Evolutionary conservation across 164 flowering plant genomes (phyloP).

Genomic region (Platanus orientalis): DNA sequence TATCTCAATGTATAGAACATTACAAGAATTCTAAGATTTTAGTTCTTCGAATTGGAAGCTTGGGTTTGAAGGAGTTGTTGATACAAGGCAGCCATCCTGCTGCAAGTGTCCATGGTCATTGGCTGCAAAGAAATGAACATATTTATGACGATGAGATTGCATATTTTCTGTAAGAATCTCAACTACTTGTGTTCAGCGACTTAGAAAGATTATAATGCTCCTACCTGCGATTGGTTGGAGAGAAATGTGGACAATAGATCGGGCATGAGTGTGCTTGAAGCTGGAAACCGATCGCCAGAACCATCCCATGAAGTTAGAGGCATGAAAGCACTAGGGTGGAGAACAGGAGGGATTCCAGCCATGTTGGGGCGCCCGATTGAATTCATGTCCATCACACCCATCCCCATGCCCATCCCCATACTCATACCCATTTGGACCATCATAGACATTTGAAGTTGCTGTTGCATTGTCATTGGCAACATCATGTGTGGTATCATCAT

Average conservation of each 20-base stretch:
- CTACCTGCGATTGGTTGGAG: constrained; percentile 59
- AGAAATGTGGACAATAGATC: constrained; percentile 61
- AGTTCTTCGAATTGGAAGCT: constrained; percentile 26
- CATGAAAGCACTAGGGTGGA: constrained; percentile 48
- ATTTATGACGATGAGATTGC: neutral
- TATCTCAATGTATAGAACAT: neutral
- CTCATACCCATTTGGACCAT: constrained; percentile 54
- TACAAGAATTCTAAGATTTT: neutral
- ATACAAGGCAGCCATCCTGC: constrained; percentile 60
- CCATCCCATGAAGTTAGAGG: constrained; percentile 43
- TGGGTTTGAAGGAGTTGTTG: constrained; percentile 50
- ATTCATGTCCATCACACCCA: constrained; percentile 56
- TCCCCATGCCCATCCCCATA: constrained; percentile 61
- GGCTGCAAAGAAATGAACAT: constrained; percentile 40
- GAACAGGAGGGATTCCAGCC: constrained; percentile 34
- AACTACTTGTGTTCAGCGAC: too few species aligned
- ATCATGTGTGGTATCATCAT: constrained; percentile 66
- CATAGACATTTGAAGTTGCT: constrained; percentile 75
- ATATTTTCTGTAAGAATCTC: too few species aligned
- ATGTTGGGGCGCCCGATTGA: constrained; percentile 35
- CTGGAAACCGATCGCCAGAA: constrained; percentile 23
- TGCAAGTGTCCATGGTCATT: constrained; percentile 64
- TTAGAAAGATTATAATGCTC: too few species aligned
- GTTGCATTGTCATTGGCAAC: constrained; percentile 68
- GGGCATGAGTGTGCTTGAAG: constrained; percentile 23